Evolutionary conservation across 208 protist species (phyloP), one percentile per base, ranked within the genome.

Genomic region (Leishmania lainsoni): DNA sequence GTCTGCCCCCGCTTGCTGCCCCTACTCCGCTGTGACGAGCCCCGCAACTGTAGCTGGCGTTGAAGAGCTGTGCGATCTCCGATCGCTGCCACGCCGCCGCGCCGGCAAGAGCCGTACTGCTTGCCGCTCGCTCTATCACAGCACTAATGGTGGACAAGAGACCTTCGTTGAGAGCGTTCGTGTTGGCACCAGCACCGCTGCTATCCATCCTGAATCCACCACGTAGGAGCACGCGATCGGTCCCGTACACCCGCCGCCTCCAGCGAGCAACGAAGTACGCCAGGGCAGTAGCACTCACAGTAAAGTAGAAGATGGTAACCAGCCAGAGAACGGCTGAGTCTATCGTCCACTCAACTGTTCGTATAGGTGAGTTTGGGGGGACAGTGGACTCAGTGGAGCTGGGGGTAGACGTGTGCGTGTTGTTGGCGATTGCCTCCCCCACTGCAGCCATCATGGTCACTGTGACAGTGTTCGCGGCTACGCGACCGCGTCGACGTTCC

Each of bases 91-190:
- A 85, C 42, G 72, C 72, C 49, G 76, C 81, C 6, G 76, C 76
- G 5, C 81, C 76, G 52, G 74, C 58, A 22, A 85, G 76, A 5
- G 81, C 76, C 1, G 76, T 61, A 22, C 59, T 74, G 68, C 79
- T 81, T 32, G 51, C 81, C 35, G 76, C 81, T 8, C 81, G 76
- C 42, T 85, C 81, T n/a, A 85, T 85, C 6, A 85, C 77, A 14
- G 81, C 68, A 12, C 69, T 45, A 29, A 85, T 75, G 14, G 72
- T 75, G 32, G 81, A 71, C 59, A 85, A 17, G n/a, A 85, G 76
- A 54, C 76, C 81, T 17, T 68, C 76, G 14, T 63, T 63, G 22
- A 22, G 58, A 16, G 32, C 71, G 76, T n/a, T 52, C 22, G 39
- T 10, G 26, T 72, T 22, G 45, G 22, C 22, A 9, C 14, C 45